Evolutionary conservation across 768 basidiomycete species (phyloP), one percentile per base, ranked within the genome.

Genomic region (Macrolepiota albuminosa): DNA sequence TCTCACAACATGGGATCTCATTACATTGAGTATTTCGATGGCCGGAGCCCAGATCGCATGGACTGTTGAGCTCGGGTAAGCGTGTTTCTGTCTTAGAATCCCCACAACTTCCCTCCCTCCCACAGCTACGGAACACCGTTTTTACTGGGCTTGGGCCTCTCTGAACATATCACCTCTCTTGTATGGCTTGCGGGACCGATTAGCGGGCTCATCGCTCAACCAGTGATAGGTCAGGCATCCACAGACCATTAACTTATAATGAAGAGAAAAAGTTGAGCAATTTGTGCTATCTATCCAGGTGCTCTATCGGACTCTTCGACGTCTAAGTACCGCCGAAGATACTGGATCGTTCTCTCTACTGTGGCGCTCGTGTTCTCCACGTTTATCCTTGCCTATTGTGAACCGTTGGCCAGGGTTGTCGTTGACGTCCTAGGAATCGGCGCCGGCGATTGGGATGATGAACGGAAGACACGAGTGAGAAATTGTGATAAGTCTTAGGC

Each of bases 181-280:
- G 96, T 99, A 39, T 99, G 97, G 97, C 81, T 93, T 42, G 91
- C 91, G 58, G 91, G 96, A 10, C 97, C 97, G 5, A 93, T 99
- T 61, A 94, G 92, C 62, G 97, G 97, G 16, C 79, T 99, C 49
- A 78, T 99, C 54, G 95, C 95, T 5, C 97, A 99, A 71, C 97
- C 97, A n/a, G 80, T 98, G 57, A 97, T 99, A 66, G 97, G 96
- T 93, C 65, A 61, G 79, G 42, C 54, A 37, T 54, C 48, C 40
- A 24, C 49, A 37, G 63, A 37, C 36, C 55, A 21, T n/a, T 21
- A 61, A 49, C 62, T 69, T 66, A 68, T 66, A 52, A 26, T 37
- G 6, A 33, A 52, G 61, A 50, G 48, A 43, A 49, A 46, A 49
- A n/a, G 47, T 26, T 69, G 68, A 68, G 68, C 64, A 57, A 69